These are phyloP conservation scores for Phlebopus sp. DNA, from an alignment of 1,284 basidiomycete genomes.

Conservation along the genomic window DNA sequence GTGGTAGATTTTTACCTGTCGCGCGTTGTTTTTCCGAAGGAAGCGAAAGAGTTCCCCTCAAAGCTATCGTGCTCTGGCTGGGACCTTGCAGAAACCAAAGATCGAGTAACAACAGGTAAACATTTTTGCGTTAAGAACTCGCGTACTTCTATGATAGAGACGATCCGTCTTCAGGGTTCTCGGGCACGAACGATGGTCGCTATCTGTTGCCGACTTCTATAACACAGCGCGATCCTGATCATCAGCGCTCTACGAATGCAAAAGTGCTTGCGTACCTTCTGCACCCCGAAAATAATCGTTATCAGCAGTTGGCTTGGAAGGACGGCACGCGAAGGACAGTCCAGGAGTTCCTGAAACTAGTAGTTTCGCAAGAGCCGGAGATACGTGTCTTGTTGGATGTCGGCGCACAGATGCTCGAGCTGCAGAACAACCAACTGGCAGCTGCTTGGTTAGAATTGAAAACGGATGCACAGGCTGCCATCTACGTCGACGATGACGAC, in stretches of 20 bases:
- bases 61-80: slow-evolving; percentile 51
- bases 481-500: slow-evolving; percentile 49
- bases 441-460: slow-evolving; percentile 38
- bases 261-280: slow-evolving; percentile 45
- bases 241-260: slow-evolving; percentile 49
- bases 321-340: slow-evolving; percentile 28
- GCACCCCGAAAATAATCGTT: slow-evolving; percentile 42
- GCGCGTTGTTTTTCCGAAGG: slow-evolving; percentile 45
- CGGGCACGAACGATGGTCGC: slow-evolving; percentile 54
- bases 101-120: slow-evolving; percentile 25
- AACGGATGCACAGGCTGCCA: slow-evolving; percentile 35
- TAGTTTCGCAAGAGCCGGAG: slow-evolving; percentile 34
- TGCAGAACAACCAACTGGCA: slow-evolving; percentile 42
- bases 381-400: slow-evolving; percentile 52
- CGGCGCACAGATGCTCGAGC: slow-evolving; percentile 56
- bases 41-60: slow-evolving; percentile 46
- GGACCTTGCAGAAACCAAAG: slow-evolving; percentile 46
- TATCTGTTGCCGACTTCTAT: slow-evolving; percentile 49
- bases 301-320: slow-evolving; percentile 26
- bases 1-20: slow-evolving; percentile 51
- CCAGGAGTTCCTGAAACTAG: slow-evolving; percentile 32
- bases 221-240: slow-evolving; percentile 39
- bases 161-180: slow-evolving; percentile 44
- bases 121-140: not conserved
- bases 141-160: not conserved